phyloP scores from a whole-genome alignment of 2,329 filamentous ascomycete genomes.

The Colletotrichum viniferum region DNA sequence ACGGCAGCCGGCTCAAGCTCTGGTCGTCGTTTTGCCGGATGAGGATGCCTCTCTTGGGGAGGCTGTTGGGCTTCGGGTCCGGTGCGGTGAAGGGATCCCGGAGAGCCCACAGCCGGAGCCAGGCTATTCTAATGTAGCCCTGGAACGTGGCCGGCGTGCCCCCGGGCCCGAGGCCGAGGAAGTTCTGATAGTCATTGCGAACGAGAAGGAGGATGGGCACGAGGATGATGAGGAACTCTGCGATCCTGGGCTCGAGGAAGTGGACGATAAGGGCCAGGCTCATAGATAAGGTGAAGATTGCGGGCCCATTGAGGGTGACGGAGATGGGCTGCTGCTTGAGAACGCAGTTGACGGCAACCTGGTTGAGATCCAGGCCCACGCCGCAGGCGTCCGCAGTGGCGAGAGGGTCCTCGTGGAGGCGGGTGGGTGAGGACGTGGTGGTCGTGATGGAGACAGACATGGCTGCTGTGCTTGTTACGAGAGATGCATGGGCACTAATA shows the following conservation, averaged over 20 bases:
- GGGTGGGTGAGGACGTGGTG: background rate
- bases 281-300: conserved; percentile 49
- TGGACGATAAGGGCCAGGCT: conserved; percentile 57
- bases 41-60: conserved; percentile 65
- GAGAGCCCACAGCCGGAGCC: conserved; percentile 73
- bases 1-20: conserved; percentile 52
- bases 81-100: conserved; percentile 71
- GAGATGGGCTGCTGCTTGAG: conserved; percentile 55
- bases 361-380: conserved; percentile 36
- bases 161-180: conserved; percentile 78
- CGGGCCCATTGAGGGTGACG: conserved; percentile 56
- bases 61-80: conserved; percentile 51
- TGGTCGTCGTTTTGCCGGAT: background rate
- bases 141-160: conserved; percentile 76
- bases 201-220: conserved; percentile 55
- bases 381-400: background rate
- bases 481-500: conserved; percentile 21
- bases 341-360: conserved; percentile 32
- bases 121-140: conserved; percentile 77
- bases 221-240: conserved; percentile 55
- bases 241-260: conserved; percentile 50
- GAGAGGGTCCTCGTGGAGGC: conserved; percentile 13
- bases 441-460: conserved; percentile 22
- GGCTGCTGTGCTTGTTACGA: background rate
- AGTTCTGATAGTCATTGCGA: conserved; percentile 76